Conservation (phyloP, 1,139 yeast genomes). For the Debaryomyces udenii region DNA sequence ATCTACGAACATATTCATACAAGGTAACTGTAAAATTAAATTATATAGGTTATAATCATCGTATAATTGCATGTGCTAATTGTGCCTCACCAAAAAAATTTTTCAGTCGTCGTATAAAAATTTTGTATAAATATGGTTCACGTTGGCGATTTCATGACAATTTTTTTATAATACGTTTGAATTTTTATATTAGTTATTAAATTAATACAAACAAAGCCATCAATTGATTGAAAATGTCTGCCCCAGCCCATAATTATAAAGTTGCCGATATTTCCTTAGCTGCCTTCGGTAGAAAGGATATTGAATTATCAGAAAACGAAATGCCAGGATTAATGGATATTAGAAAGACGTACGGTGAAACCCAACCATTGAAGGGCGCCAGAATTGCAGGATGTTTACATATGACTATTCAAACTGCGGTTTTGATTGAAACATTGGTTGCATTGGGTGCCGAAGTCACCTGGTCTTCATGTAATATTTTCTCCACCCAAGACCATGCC, state of each 20-base stretch:
- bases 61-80: conserved; percentile 8
- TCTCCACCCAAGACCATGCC: conserved; percentile 99
- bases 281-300: conserved; percentile 99
- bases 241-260: conserved; percentile 67
- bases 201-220: conserved; percentile 1
- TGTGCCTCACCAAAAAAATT: conserved; percentile 6
- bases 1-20: too few species aligned
- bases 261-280: conserved; percentile 99
- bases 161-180: conserved; percentile 3
- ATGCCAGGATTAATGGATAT: conserved; percentile 99
- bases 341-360: conserved; percentile 88
- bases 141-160: conserved; percentile 3
- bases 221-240: conserved; percentile 24
- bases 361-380: conserved; percentile 97
- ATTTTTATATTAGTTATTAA: conserved; percentile 2
- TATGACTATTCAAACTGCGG: conserved; percentile 99
- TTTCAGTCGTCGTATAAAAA: conserved; percentile 7
- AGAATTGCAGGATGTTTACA: conserved; percentile 99
- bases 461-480: conserved; percentile 99
- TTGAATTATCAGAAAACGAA: conserved; percentile 98
- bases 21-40: too few species aligned
- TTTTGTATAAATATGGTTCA: conserved; percentile 6
- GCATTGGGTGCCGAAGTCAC: conserved; percentile 99
- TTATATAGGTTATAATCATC: too few species aligned
- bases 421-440: conserved; percentile 93